Evolutionary conservation across 345 rosid genomes (phyloP).

Genomic region (Corymbia maculata): DNA sequence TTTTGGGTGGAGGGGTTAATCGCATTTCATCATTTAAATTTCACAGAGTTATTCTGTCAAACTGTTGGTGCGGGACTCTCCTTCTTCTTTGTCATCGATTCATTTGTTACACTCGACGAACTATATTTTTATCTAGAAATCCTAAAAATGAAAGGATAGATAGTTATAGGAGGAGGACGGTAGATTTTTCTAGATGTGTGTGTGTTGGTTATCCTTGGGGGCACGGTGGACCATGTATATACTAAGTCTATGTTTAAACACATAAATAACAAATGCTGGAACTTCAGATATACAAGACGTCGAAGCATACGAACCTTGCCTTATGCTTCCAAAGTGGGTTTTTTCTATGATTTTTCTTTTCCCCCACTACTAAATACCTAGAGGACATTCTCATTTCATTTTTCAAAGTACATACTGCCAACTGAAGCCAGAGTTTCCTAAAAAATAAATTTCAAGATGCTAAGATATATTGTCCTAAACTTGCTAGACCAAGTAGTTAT

Average conservation of each 20-base stretch:
- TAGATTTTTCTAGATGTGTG: background rate
- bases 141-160: background rate
- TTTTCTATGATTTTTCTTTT: background rate
- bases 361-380: background rate
- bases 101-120: background rate
- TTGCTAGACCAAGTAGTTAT: background rate
- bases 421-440: background rate
- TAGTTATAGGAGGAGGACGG: accelerated
- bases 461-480: accelerated
- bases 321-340: background rate
- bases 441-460: background rate
- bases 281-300: background rate
- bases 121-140: too few relatives aligned
- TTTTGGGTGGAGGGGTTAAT: background rate
- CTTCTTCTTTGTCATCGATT: background rate
- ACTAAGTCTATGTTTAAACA: background rate
- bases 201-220: background rate
- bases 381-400: background rate
- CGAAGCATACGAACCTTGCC: background rate
- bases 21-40: background rate
- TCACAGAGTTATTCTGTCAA: background rate
- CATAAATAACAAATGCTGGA: accelerated
- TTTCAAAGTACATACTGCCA: background rate
- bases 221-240: background rate
- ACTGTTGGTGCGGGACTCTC: background rate